Percentiles rank a stretch among this genome's conserved stretches.
Conservation (phyloP, 495 filamentous ascomycete species). For the Neurospora sp. region DNA sequence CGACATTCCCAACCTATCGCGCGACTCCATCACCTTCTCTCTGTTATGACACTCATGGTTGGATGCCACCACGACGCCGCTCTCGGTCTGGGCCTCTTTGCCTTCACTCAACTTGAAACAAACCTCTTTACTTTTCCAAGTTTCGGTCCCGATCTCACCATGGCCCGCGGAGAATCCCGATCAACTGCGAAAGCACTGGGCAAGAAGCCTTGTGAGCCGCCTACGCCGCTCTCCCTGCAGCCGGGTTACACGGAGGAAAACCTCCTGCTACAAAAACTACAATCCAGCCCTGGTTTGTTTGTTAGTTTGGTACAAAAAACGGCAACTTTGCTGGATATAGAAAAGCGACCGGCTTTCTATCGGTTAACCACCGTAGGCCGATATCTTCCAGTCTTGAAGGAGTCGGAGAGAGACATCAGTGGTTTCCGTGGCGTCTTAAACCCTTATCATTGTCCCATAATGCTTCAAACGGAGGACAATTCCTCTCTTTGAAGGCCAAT, state of each 20-base stretch:
- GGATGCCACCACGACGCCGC: not conserved
- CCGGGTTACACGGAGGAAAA: not conserved
- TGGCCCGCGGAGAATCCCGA: not conserved
- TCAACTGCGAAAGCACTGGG: not conserved
- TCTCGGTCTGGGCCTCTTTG: not conserved
- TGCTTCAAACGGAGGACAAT: too few relatives aligned
- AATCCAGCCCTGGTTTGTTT: too few relatives aligned
- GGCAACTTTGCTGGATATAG: too few relatives aligned
- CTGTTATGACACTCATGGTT: not conserved
- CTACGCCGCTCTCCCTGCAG: not conserved
- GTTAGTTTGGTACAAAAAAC: too few relatives aligned
- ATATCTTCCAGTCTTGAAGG: too few relatives aligned
- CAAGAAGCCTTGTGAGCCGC: not conserved
- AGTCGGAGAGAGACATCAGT: too few relatives aligned
- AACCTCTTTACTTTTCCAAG: not conserved
- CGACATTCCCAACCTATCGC: not conserved
- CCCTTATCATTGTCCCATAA: too few relatives aligned
- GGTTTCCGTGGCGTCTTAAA: too few relatives aligned
- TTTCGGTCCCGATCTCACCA: not conserved
- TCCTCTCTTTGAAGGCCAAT: too few relatives aligned
- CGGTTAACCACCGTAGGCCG: too few relatives aligned
- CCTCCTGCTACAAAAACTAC: not conserved
- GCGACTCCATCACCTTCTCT: not conserved
- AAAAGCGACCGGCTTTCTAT: too few relatives aligned
- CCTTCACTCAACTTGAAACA: not conserved